Evolutionary conservation across 208 protist genomes (phyloP), one percentile per base, ranked within the genome.

Genomic region (Plasmodiophora brassicae): DNA sequence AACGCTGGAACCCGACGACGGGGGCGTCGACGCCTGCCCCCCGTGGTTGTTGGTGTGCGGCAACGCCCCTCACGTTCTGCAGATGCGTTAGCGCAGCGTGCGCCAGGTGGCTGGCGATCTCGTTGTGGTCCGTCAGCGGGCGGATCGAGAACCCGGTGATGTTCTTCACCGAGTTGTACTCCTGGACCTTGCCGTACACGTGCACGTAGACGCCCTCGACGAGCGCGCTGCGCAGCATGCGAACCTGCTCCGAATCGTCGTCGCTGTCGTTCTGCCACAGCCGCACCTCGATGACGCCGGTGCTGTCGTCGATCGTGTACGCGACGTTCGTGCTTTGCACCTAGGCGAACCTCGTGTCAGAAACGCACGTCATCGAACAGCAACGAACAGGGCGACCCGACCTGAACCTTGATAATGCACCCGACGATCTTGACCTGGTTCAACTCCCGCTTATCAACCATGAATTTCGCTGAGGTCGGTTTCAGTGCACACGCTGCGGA

Each of bases 381-480:
- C 32, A 36, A 5, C n/a, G n/a, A n/a, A n/a, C n/a, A n/a, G n/a
- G n/a, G n/a, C n/a, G n/a, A 25, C 50, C 25, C 25, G 14, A 57
- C 50, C 25, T 57, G 50, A 32, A 78, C 65, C 32, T 78, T 78
- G 14, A 78, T 5, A 78, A 78, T 78, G n/a, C 14, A 5, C n/a
- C 65, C 65, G 41, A 78, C 65, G n/a, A 78, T 78, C n/a, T 78
- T 78, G 65, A 78, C n/a, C n/a, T 78, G 65, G 65, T 78, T 78
- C n/a, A 78, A 32, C 41, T 78, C 65, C 20, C n/a, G 65, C 10
- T 32, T 32, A 32, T 78, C 65, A 8, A 78, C 65, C 5, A 78
- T 14, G n/a, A 78, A 78, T 78, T 78, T 78, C 14, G 65, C 65
- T 78, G 20, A 78, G n/a, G 25, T 28, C 65, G 14, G 14, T 8